Percentiles rank a stretch among this genome's conserved stretches.
Conservation (phyloP, 2,329 filamentous ascomycete genomes). For the Colletotrichum cuscutae region DNA sequence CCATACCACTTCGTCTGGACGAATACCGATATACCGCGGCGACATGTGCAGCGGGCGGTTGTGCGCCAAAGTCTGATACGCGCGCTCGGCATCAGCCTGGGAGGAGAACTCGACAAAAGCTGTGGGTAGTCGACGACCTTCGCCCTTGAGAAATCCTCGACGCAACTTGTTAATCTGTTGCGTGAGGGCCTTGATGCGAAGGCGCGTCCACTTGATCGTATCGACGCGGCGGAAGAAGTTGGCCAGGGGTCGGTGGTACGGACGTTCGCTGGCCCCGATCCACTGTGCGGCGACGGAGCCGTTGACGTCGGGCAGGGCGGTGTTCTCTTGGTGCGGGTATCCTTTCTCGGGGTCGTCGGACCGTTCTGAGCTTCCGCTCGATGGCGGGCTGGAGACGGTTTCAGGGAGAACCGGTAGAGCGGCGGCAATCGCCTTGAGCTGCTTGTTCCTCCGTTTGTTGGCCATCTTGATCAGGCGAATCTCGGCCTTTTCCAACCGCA, state of each 20-base stretch:
- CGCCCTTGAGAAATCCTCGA: conserved; percentile 68
- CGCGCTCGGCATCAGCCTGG: conserved; percentile 84
- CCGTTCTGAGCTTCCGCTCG: conserved; percentile 4
- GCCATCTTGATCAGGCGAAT: conserved; percentile 82
- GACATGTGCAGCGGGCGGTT: conserved; percentile 86
- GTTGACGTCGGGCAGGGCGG: conserved; percentile 50
- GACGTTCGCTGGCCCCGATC: conserved; percentile 78
- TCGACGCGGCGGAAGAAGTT: conserved; percentile 90
- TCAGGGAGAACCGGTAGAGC: neutral
- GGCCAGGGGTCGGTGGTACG: conserved; percentile 74
- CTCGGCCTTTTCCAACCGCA: conserved; percentile 85
- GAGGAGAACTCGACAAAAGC: conserved; percentile 94
- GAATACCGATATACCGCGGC: conserved; percentile 84
- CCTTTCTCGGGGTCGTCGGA: conserved; percentile 37
- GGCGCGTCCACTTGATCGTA: conserved; percentile 89
- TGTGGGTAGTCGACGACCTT: conserved; percentile 70
- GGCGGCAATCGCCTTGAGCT: conserved; percentile 25
- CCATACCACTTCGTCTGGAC: conserved; percentile 88
- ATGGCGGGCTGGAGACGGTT: conserved; percentile 40
- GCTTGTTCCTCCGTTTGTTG: conserved; percentile 53
- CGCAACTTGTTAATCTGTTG: conserved; percentile 70
- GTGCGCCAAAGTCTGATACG: conserved; percentile 84
- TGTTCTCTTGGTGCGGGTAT: conserved; percentile 41
- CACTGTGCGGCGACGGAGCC: conserved; percentile 76
- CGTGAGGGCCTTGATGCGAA: conserved; percentile 53